A percentile compares a stretch with the other conserved stretches of the same genome.
phyloP scores from a whole-genome alignment of 768 basidiomycete species.

The Termitomyces sp. region DNA sequence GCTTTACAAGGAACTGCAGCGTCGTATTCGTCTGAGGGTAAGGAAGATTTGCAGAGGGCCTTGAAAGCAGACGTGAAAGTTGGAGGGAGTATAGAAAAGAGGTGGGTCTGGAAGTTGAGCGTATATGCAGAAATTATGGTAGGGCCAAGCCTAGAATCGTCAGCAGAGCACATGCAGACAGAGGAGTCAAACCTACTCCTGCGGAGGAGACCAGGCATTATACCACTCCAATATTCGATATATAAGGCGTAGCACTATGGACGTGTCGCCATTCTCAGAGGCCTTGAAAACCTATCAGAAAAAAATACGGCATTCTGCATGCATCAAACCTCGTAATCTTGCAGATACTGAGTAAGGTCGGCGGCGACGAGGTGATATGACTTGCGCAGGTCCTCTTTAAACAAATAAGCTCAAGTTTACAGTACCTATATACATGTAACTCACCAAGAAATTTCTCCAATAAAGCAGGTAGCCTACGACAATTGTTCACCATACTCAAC shows the following conservation, averaged over 20 bases:
- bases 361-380: slow-evolving; percentile 50
- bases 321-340: slow-evolving; percentile 49
- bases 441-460: slow-evolving; percentile 70
- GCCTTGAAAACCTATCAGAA: slow-evolving; percentile 24
- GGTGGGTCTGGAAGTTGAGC: slow-evolving; percentile 64
- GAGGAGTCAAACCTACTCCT: slow-evolving; percentile 41
- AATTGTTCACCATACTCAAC: slow-evolving; percentile 52
- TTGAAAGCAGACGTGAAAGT: slow-evolving; percentile 67
- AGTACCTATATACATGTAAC: slow-evolving; percentile 11
- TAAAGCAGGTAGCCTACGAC: slow-evolving; percentile 54
- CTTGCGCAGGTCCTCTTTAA: slow-evolving; percentile 56
- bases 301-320: neutral
- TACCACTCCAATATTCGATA: slow-evolving; percentile 67
- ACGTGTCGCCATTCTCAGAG: slow-evolving; percentile 31
- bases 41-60: slow-evolving; percentile 53
- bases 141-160: slow-evolving; percentile 47
- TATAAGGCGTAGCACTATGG: slow-evolving; percentile 48
- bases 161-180: neutral
- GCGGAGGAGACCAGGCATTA: slow-evolving; percentile 63
- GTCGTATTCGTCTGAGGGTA: slow-evolving; percentile 30
- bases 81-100: slow-evolving; percentile 68
- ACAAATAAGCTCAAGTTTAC: neutral
- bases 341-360: slow-evolving; percentile 58
- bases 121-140: slow-evolving; percentile 45
- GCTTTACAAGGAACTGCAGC: slow-evolving; percentile 14